Evolutionary conservation across 805 yeast species (phyloP), one percentile per base, ranked within the genome.

Genomic region (Sugiyamaella boreocaroliniensis): DNA sequence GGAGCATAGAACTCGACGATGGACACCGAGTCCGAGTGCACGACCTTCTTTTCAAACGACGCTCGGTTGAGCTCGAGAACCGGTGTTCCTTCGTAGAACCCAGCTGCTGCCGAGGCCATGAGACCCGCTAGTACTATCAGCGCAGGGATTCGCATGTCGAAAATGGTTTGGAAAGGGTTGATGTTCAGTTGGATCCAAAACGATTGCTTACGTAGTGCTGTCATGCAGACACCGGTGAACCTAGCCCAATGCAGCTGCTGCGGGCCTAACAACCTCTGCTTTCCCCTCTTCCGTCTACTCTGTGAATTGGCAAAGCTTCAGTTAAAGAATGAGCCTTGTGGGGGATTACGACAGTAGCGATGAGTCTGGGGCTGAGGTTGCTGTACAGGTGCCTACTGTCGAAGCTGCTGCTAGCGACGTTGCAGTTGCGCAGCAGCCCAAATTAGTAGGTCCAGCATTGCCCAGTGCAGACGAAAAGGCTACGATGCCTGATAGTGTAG

Each of bases 1-100:
- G 97, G 95, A 47, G 98, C 97, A 67, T 87, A 90, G 73, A 90
- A 92, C 75, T 88, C 86, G 52, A 92, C 96, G 53, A 90, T 61
- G 1, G 96, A 70, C 1, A 95, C 85, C 61, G 88, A 85, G 64
- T 89, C 89, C 2, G 95, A 75, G 19, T 74, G 68, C 43, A 81
- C 74, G 2, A 90, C 80, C 47, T 83, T 85, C 55, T 83, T 81
- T 64, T 89, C 89, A 50, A 73, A 82, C 14, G 72, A 59, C 2
- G 49, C 37, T 14, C 82, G 70, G 19, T 76, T 74, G 42, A 85
- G 69, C 60, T 84, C 89, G 49, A 77, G 69, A 3, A 86, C 77
- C 45, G 80, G 71, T 43, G 74, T 71, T 3, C 62, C 51, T n/a
- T 64, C 63, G 53, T 80, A 80, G 55, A 71, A 55, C 66, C 71